Evolutionary conservation across 768 basidiomycete genomes (phyloP), one percentile per base, ranked within the genome.

Genomic region (Pulveroboletus sp.): DNA sequence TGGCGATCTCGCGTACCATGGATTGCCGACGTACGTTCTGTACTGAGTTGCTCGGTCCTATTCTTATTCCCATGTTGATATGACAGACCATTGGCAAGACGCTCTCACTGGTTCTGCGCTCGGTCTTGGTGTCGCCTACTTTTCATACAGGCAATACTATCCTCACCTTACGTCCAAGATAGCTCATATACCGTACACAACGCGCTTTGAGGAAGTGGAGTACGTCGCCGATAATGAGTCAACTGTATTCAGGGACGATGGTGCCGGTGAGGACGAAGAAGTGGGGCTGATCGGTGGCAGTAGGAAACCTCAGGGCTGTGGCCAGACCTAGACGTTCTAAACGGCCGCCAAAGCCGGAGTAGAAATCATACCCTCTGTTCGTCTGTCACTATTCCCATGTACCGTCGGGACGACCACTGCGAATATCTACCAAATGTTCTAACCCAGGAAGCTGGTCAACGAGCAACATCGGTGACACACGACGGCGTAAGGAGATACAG

Each of bases 1-100:
- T 91, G 3, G 87, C 88, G 5, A 78, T 92, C 50, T 84, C 85
- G 5, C 82, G 93, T n/a, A 93, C 89, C 0, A 93, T 94, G 87
- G 93, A 95, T 66, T 86, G 87, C 57, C 79, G 93, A 55, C 91
- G 87, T 89, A 62, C 51, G 82, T 77, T 18, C 8, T n/a, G 36
- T 27, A 7, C 15, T 28, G 3, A 14, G 5, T 39, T 32, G 15
- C 12, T 28, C n/a, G 11, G 3, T 3, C n/a, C 9, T 54, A 2
- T 45, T 18, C 39, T 49, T 11, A 39, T 41, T 42, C 33, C 26
- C 17, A 11, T 37, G 3, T 50, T 39, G 24, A 36, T n/a, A 4
- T 41, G 54, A 35, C 50, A 90, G 88, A 95, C 65, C 93, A 95
- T 63, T 93, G 90, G 88, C 82, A 91, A 2, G 95, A 98, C 60